Evolutionary conservation across 1,284 basidiomycete genomes (phyloP).

Genomic region (Vanrija pseudolonga): DNA sequence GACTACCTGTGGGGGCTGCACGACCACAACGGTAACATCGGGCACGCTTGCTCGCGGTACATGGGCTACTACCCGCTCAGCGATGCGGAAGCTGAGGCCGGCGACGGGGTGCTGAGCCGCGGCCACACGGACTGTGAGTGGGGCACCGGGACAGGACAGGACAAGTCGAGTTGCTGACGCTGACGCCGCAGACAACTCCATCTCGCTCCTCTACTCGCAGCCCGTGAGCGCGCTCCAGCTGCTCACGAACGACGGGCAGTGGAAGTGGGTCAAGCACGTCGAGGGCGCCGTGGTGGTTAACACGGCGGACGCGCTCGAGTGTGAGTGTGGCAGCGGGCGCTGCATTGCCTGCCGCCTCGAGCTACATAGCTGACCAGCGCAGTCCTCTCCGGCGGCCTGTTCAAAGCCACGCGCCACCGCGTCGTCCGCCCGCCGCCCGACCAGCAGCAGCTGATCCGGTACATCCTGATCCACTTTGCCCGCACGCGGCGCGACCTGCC

Average conservation of each 20-base stretch:
- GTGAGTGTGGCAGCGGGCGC: too few species aligned
- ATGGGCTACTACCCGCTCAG: slow-evolving; percentile 45
- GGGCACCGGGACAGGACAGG: not conserved
- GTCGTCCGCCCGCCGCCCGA: slow-evolving; percentile 19
- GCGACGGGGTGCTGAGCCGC: slow-evolving; percentile 44
- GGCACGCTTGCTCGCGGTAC: slow-evolving; percentile 43
- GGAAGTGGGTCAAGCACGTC: slow-evolving; percentile 44
- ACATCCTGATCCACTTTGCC: slow-evolving; percentile 26
- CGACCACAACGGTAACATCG: slow-evolving; percentile 38
- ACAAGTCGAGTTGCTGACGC: slow-evolving; percentile 14
- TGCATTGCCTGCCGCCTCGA: too few species aligned
- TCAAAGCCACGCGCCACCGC: slow-evolving; percentile 33
- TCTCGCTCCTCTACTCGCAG: slow-evolving; percentile 47
- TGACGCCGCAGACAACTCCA: slow-evolving; percentile 17
- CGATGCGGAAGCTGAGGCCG: slow-evolving; percentile 36
- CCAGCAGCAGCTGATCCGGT: slow-evolving; percentile 3
- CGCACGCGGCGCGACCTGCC: slow-evolving; percentile 10
- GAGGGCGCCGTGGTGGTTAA: slow-evolving; percentile 19
- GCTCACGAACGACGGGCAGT: slow-evolving; percentile 44
- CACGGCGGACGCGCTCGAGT: slow-evolving; percentile 14
- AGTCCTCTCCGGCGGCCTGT: slow-evolving; percentile 23
- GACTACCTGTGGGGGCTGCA: slow-evolving; percentile 45
- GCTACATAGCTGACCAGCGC: too few species aligned
- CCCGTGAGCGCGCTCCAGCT: slow-evolving; percentile 48
- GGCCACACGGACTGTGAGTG: slow-evolving; percentile 45